A percentile compares a stretch with the other conserved stretches of the same genome.
Evolutionary conservation across 176 grass and related monocot species (phyloP).

Genomic region (Aegilops sharonensis): DNA sequence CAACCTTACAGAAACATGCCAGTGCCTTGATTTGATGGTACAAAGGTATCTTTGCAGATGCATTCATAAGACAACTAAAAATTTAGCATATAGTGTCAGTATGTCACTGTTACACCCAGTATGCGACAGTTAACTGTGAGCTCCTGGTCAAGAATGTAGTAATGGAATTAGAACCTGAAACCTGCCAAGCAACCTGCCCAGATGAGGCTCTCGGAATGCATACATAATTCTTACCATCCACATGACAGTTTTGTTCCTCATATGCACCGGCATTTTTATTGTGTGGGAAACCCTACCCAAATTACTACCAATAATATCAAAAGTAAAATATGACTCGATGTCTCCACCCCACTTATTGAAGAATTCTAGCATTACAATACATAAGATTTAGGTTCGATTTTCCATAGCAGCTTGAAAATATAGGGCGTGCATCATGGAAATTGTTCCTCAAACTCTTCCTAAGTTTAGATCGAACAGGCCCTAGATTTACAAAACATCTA

Average conservation of each 20-base stretch:
- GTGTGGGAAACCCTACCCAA: neutral
- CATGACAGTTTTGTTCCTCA: neutral
- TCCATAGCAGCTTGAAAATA: neutral
- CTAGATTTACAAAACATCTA: neutral
- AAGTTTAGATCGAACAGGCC: slow-evolving; percentile 1
- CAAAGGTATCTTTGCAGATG: neutral
- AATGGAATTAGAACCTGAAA: neutral
- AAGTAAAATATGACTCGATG: neutral
- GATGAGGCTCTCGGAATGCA: neutral
- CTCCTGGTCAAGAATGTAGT: slow-evolving; percentile 9
- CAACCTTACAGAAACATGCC: neutral
- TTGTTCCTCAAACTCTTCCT: neutral
- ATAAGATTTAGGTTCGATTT: neutral
- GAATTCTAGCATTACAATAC: neutral
- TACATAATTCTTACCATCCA: neutral
- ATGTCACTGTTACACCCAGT: neutral
- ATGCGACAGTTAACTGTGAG: neutral
- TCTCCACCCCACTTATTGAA: neutral
- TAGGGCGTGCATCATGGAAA: neutral
- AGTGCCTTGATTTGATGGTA: neutral
- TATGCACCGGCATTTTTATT: neutral
- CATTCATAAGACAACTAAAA: neutral
- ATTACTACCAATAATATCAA: slow-evolving; percentile 16
- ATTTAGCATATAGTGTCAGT: neutral
- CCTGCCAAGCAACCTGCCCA: neutral